Evolutionary conservation across 2,329 filamentous ascomycete species (phyloP), one percentile per base, ranked within the genome.

Genomic region (Colletotrichum sp.): DNA sequence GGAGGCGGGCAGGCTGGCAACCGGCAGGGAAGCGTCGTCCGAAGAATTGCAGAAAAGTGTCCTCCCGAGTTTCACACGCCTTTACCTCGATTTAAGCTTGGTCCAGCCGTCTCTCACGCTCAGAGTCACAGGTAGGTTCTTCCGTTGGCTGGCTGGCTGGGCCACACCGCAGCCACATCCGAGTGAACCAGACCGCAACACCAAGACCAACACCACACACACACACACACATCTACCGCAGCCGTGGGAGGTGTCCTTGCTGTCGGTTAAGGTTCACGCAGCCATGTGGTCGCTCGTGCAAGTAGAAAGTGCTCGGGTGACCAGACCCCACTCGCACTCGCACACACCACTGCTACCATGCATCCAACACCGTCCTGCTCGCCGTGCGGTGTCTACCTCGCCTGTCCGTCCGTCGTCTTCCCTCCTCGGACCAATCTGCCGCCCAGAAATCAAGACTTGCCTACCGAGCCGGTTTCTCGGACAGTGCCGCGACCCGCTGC

Each of bases 81-180:
- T 36, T 39, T n/a, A 55, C 52, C 55, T 71, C 34, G 57, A 67
- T 71, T 71, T 62, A 72, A 72, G 73, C 69, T 72, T 76, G 69
- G 70, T 64, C 69, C 73, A 73, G 59, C 49, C 65, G 74, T 76
- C 73, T 76, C 69, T 76, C 74, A 73, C 74, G 60, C 62, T 39
- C 39, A 44, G 34, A 62, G 70, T 76, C 70, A 39, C 74, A 69
- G 49, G 70, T 73, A 44, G 36, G 39, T 49, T 75, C 39, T 24
- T 68, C 34, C 24, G 24, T 32, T 39, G n/a, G n/a, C 32, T 44
- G n/a, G 1, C 57, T 60, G 62, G 44, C 36, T 68, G 69, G 39
- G 24, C 26, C 18, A 49, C 39, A 49, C 9, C 18, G 39, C 39
- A 49, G 55, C 62, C 39, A 39, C 44, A n/a, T 49, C 52, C 65